These are phyloP conservation scores for Alisma plantagoaquatica DNA, from an alignment of 106 monocot species.

Conservation along the genomic window DNA sequence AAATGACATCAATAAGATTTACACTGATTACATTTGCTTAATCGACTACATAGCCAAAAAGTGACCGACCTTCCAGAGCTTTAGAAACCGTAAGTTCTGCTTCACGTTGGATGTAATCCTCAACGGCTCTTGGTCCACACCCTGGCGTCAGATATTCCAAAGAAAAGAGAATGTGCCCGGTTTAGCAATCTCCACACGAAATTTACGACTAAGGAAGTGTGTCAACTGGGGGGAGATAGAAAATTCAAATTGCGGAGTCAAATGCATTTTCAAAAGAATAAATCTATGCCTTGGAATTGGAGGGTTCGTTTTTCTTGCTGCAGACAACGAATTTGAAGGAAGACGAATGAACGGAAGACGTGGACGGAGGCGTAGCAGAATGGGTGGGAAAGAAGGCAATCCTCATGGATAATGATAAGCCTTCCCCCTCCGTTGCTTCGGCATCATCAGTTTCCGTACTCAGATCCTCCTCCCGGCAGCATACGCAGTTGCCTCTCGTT, in stretches of 20 bases:
- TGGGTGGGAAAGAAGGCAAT: too few species aligned
- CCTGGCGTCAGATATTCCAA: slow-evolving; percentile 19
- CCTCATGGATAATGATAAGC: slow-evolving; percentile 12
- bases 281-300: neutral
- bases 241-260: neutral
- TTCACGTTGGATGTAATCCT: slow-evolving; percentile 95
- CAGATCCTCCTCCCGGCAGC: too few species aligned
- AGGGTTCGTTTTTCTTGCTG: slow-evolving; percentile 19
- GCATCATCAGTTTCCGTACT: too few species aligned
- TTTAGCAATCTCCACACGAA: neutral
- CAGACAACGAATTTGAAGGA: slow-evolving; percentile 7
- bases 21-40: neutral
- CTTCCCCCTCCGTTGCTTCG: too few species aligned
- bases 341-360: slow-evolving; percentile 7
- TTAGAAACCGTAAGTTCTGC: slow-evolving; percentile 76
- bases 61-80: slow-evolving; percentile 50
- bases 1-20: neutral
- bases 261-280: neutral
- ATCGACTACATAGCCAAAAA: neutral
- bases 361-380: neutral
- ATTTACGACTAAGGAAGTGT: too few species aligned
- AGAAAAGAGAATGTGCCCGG: neutral
- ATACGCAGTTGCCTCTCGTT: too few species aligned
- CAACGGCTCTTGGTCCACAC: slow-evolving; percentile 41
- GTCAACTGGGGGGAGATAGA: neutral